phyloP scores from a whole-genome alignment of 495 filamentous ascomycete genomes.

The Haplographium delicatum region DNA sequence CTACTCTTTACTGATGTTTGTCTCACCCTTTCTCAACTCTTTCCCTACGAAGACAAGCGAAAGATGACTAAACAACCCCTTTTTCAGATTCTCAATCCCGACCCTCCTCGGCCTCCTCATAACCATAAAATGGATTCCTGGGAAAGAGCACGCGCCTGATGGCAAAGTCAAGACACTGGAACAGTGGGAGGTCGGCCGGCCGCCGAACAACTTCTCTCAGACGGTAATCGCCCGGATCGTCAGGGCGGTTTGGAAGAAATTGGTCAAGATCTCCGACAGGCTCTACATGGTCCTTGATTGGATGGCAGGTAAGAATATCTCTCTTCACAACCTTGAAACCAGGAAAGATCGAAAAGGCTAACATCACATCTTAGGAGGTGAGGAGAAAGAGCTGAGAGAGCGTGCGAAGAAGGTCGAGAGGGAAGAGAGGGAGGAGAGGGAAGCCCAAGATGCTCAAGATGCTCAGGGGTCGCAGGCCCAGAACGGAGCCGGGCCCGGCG shows the following conservation, averaged over 20 bases:
- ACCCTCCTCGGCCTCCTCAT: constrained; percentile 12
- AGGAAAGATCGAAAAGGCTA: no score
- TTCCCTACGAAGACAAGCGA: background rate
- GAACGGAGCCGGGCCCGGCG: no score
- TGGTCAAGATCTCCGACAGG: background rate
- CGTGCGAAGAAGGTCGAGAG: background rate
- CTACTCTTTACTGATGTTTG: constrained; percentile 15
- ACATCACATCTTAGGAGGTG: constrained; percentile 3
- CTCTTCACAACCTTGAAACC: no score
- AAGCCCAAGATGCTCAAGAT: background rate
- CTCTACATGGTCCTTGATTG: constrained; percentile 1
- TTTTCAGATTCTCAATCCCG: constrained; percentile 11
- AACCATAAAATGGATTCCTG: constrained; percentile 5
- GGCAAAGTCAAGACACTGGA: constrained; percentile 11
- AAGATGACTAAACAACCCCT: background rate
- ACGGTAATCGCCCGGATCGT: background rate
- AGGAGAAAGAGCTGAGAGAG: constrained; percentile 9
- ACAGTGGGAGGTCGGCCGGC: constrained; percentile 10
- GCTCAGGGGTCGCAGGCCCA: background rate
- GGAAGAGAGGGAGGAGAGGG: constrained; percentile 3
- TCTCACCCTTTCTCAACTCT: background rate
- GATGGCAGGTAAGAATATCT: no score
- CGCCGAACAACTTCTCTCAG: constrained; percentile 5
- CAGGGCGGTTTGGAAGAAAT: background rate
- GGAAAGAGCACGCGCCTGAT: background rate